Percentiles rank a stretch among this genome's conserved stretches.
phyloP scores from a whole-genome alignment of 257 asterid species.

The Solanum clarkiae region DNA sequence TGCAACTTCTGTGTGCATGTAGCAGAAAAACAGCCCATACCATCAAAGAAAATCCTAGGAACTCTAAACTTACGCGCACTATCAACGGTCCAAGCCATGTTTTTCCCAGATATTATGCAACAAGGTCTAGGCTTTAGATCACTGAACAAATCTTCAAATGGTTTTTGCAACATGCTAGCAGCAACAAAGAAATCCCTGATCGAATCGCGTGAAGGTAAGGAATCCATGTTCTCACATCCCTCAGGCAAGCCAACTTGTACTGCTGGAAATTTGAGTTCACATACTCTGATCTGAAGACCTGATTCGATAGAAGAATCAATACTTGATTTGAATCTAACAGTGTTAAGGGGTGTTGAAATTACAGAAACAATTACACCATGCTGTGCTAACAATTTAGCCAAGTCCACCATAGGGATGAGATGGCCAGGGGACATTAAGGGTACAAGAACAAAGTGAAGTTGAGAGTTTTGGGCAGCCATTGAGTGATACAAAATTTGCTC shows the following conservation, averaged over 20 bases:
- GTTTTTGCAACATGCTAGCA: constrained; percentile 12
- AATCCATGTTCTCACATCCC: constrained; percentile 42
- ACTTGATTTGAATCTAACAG: constrained; percentile 13
- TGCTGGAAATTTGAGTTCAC: constrained; percentile 24
- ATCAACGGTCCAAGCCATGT: constrained; percentile 23
- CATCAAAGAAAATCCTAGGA: constrained; percentile 34
- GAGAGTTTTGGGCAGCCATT: constrained; percentile 3
- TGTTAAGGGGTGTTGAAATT: constrained; percentile 31
- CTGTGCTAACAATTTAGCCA: constrained; percentile 43
- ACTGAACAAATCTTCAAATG: constrained; percentile 13
- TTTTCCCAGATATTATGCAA: constrained; percentile 31
- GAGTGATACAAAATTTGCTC: not conserved
- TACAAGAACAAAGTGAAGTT: constrained; percentile 44
- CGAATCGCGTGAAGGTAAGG: constrained; percentile 19
- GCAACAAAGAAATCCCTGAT: constrained; percentile 21
- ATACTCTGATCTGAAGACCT: constrained; percentile 24
- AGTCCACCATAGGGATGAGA: constrained; percentile 70
- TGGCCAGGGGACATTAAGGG: constrained; percentile 74
- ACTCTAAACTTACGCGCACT: constrained; percentile 10
- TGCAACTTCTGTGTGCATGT: constrained; percentile 7
- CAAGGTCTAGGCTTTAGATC: constrained; percentile 17
- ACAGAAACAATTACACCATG: constrained; percentile 18
- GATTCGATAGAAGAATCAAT: constrained; percentile 16
- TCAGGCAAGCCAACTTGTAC: constrained; percentile 36
- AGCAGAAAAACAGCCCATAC: constrained; percentile 35